phyloP scores from a whole-genome alignment of 2,329 filamentous ascomycete genomes.

The Fusarium floridanum region DNA sequence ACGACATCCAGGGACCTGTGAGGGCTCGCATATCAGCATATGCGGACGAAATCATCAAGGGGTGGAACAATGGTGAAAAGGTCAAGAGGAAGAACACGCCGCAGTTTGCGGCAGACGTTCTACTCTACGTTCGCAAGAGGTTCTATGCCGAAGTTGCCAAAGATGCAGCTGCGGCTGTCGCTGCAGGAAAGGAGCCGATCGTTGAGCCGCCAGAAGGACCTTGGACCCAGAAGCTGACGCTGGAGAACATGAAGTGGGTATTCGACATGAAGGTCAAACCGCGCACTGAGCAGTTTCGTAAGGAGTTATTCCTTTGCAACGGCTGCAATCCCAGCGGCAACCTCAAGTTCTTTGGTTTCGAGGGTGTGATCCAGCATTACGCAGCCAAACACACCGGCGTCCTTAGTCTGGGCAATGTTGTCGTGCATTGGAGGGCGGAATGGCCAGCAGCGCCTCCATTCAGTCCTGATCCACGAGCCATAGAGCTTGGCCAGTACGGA shows the following conservation, averaged over 20 bases:
- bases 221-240: slow-evolving; percentile 72
- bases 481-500: slow-evolving; percentile 36
- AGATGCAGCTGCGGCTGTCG: slow-evolving; percentile 61
- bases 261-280: slow-evolving; percentile 83
- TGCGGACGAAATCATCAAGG: slow-evolving; percentile 78
- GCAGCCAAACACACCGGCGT: slow-evolving; percentile 82
- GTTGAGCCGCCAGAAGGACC: slow-evolving; percentile 65
- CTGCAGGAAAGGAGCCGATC: slow-evolving; percentile 59
- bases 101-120: slow-evolving; percentile 78
- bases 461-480: slow-evolving; percentile 67
- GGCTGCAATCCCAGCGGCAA: slow-evolving; percentile 68
- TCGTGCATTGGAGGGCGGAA: slow-evolving; percentile 84
- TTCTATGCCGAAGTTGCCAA: slow-evolving; percentile 73
- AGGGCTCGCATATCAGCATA: slow-evolving; percentile 74
- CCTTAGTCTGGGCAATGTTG: slow-evolving; percentile 77
- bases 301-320: slow-evolving; percentile 82
- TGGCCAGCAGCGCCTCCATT: slow-evolving; percentile 85
- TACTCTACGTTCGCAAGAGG: slow-evolving; percentile 74
- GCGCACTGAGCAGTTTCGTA: slow-evolving; percentile 73
- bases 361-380: slow-evolving; percentile 85
- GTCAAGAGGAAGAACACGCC: slow-evolving; percentile 74
- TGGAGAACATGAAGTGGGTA: slow-evolving; percentile 90
- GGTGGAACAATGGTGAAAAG: slow-evolving; percentile 74
- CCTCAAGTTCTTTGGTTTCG: slow-evolving; percentile 79
- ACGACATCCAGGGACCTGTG: slow-evolving; percentile 76